A percentile compares a stretch with the other conserved stretches of the same genome.
Conservation (phyloP, 2,329 filamentous ascomycete species). For the Capronia americana region DNA sequence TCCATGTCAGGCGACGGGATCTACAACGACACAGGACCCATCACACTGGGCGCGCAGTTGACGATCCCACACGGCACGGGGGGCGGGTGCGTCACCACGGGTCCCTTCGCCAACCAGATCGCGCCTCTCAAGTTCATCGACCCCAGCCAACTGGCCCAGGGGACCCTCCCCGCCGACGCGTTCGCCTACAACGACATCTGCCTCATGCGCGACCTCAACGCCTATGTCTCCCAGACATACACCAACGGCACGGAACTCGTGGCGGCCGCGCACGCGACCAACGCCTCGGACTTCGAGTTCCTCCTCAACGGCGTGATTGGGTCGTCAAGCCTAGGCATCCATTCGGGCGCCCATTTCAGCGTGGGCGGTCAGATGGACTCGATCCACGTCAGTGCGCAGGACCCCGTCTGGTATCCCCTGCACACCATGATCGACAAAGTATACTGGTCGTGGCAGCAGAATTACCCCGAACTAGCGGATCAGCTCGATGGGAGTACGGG, state of each 20-base stretch:
- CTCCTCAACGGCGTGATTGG: slow-evolving; percentile 39
- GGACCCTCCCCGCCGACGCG: slow-evolving; percentile 33
- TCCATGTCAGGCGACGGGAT: slow-evolving; percentile 45
- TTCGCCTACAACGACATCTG: slow-evolving; percentile 39
- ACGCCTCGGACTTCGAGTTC: slow-evolving; percentile 36
- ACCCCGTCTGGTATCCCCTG: slow-evolving; percentile 40
- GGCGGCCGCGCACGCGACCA: slow-evolving; percentile 35
- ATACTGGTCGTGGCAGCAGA: slow-evolving; percentile 38
- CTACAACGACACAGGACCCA: slow-evolving; percentile 35
- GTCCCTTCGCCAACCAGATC: slow-evolving; percentile 40
- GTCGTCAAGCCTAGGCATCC: slow-evolving; percentile 37
- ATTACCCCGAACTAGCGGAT: slow-evolving; percentile 34
- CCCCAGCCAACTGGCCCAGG: slow-evolving; percentile 31
- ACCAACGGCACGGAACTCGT: slow-evolving; percentile 35
- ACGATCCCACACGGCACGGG: slow-evolving; percentile 40
- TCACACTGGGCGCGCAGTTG: slow-evolving; percentile 32
- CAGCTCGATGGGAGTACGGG: slow-evolving; percentile 36
- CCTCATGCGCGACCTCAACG: slow-evolving; percentile 40
- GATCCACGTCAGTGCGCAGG: slow-evolving; percentile 39
- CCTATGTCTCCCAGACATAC: slow-evolving; percentile 38
- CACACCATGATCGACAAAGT: slow-evolving; percentile 41
- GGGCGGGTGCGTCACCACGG: slow-evolving; percentile 41
- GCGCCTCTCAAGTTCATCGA: slow-evolving; percentile 37
- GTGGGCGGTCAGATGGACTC: slow-evolving; percentile 40
- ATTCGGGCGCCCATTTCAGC: slow-evolving; percentile 40